Evolutionary conservation across 306 rosid genomes (phyloP), one percentile per base, ranked within the genome.

Genomic region (Luffa aegyptiaca): DNA sequence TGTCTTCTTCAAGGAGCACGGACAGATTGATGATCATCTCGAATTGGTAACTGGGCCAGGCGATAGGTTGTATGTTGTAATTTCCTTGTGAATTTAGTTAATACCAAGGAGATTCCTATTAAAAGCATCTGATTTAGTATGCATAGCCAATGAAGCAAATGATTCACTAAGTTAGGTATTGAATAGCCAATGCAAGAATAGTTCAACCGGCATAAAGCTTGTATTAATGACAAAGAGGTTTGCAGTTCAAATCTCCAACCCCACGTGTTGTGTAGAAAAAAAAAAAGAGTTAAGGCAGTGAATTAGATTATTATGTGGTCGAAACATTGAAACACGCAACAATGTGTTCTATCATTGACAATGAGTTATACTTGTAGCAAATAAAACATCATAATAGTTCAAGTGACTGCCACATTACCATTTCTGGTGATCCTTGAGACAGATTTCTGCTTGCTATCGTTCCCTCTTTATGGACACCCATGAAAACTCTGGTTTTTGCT

Each of bases 391-490:
- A 5, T 41, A 49, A 78, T 55, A 76, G n/a, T 33, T 77, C 58
- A 49, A 81, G 75, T 69, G 33, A 66, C 26, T 51, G 56, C 71
- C 44, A 36, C 64, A 17, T n/a, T 90, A 89, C 92, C 92, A 76
- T 77, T 83, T 85, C 44, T 53, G 84, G 49, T 76, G 92, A 82
- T 81, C 84, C 81, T 75, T 83, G 84, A 73, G 81, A 70, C 7
- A 64, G 65, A 77, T 82, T 73, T 80, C 84, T 81, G 84, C 84
- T 84, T 74, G 86, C 79, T 64, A 88, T 87, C 44, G 84, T 88
- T 78, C 92, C 97, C 80, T 92, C 94, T 86, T 88, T 84, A 61
- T 62, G 78, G 80, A 85, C 82, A 53, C 84, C 96, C 94, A 91
- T 88, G 88, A 82, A 52, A 18, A 55, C 53, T 81, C 20, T 2